Base-by-base conservation (phyloP, 2,329 filamentous ascomycete species). In the Ophiostoma sp. region DNA sequence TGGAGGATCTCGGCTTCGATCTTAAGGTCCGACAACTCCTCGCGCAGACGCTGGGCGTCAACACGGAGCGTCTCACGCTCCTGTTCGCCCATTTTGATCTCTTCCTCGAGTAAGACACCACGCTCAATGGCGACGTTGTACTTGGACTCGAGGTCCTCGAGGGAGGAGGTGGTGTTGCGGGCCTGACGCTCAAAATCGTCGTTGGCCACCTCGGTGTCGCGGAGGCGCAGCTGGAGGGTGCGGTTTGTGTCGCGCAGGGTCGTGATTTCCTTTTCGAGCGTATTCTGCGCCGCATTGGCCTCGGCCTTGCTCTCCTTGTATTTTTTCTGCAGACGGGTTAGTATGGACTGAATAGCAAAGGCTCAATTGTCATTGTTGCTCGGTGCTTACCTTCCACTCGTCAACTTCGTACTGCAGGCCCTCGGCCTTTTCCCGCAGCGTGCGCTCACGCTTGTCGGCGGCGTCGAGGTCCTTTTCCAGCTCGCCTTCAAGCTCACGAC, bases 181-280 rank as follows among this genome's bases (percentile, higher is more conserved):
- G 96, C 95, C 84, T 98, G 95, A 77, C 94, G 91, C 85, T 99
- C 96, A 80, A 95, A 98, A 82, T 99, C 96, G 85, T 99, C 96
- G 84, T 98, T 99, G 81, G 93, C 94, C 72, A 99, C 96, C 83
- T 99, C 96, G 78, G 95, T 97, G 81, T 99, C 96, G 77, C 96
- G 91, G 73, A 99, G 85, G 82, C 89, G 93, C 76, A 97, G 86
- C 79, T 96, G 92, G 75, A 98, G 83, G 3, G 91, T 91, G 76
- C 96, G 88, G 82, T 94, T 97, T 68, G 90, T 82, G 77, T 99
- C 95, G 79, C 96, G 92, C 78, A 99, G 87, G 9, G 89, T 92
- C 7, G 96, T 99, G 78, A 99, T 95, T 82, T 99, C 96, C 83
- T 98, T 98, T 83, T 99, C 95, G 71, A 99, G 87, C 3, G 87